These are phyloP conservation scores for Citrus inodora DNA, from an alignment of 345 rosid species.

Conservation along the genomic window DNA sequence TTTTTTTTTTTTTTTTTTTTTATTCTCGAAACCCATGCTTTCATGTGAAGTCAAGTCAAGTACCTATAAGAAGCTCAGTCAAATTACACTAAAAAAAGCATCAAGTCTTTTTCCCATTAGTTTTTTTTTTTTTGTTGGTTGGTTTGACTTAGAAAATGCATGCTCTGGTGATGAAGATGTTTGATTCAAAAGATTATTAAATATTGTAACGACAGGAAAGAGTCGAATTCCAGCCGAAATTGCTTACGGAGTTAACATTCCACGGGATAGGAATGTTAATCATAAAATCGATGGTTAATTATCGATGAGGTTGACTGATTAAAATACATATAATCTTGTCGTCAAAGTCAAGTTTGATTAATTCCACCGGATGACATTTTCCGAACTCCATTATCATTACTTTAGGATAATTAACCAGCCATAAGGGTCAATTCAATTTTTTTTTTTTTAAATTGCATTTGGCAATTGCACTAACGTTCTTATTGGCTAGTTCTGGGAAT, in stretches of 20 bases:
- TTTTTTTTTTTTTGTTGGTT: too few relatives aligned
- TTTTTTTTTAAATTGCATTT: not conserved
- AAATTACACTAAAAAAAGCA: too few relatives aligned
- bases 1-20: too few relatives aligned
- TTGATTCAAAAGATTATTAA: not conserved
- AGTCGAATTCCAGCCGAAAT: not conserved
- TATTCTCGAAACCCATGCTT: not conserved
- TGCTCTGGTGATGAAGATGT: not conserved
- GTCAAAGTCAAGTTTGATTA: too few relatives aligned
- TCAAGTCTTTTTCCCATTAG: not conserved
- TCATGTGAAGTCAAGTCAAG: not conserved
- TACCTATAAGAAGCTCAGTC: not conserved
- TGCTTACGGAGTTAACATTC: not conserved
- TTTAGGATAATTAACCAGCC: not conserved
- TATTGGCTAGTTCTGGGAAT: not conserved
- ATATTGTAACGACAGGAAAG: not conserved
- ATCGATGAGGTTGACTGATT: too few relatives aligned
- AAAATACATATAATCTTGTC: too few relatives aligned
- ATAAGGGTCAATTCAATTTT: not conserved
- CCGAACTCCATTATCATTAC: not conserved
- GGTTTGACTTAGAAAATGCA: too few relatives aligned
- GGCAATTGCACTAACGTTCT: not conserved
- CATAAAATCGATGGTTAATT: too few relatives aligned
- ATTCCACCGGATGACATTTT: not conserved
- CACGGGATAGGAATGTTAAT: too few relatives aligned